These are phyloP conservation scores for Schoenoplectus triqueter DNA, from an alignment of 202 grass and related monocot species.

Conservation along the genomic window DNA sequence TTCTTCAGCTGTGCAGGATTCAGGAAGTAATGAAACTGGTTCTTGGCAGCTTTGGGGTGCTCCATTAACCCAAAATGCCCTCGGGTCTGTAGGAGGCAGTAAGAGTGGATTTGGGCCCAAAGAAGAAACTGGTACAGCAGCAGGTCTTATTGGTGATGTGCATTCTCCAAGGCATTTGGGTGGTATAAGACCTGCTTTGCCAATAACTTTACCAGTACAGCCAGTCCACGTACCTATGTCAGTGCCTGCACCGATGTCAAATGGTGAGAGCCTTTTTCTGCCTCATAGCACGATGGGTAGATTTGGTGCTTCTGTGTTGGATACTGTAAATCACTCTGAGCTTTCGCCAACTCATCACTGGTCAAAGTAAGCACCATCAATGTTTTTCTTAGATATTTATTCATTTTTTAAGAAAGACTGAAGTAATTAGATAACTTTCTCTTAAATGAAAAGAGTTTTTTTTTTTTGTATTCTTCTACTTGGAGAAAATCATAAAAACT, in stretches of 20 bases:
- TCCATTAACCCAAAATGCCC: slow-evolving; percentile 61
- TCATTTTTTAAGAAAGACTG: background rate
- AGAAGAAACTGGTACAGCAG: slow-evolving; percentile 51
- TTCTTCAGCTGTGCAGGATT: slow-evolving; percentile 44
- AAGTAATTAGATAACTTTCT: background rate
- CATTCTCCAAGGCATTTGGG: slow-evolving; percentile 48
- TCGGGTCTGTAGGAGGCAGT: slow-evolving; percentile 49
- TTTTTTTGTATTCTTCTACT: background rate
- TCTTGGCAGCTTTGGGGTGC: slow-evolving; percentile 92
- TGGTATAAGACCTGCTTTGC: slow-evolving; percentile 42
- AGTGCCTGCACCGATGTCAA: slow-evolving; percentile 48
- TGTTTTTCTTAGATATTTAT: background rate
- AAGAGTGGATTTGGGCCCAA: slow-evolving; percentile 50
- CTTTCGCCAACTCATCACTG: slow-evolving; percentile 54
- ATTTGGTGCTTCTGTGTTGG: slow-evolving; percentile 36
- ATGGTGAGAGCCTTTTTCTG: slow-evolving; percentile 65
- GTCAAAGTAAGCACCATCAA: slow-evolving; percentile 67
- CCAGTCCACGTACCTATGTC: slow-evolving; percentile 50
- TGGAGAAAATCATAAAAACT: background rate
- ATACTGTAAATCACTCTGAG: slow-evolving; percentile 50
- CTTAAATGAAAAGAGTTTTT: background rate
- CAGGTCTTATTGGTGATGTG: slow-evolving; percentile 48
- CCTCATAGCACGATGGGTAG: slow-evolving; percentile 59
- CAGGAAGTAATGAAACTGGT: slow-evolving; percentile 39
- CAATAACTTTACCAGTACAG: slow-evolving; percentile 42